phyloP scores from a whole-genome alignment of 192 early-diverging fungal species.

The Oehlia diaphana region DNA sequence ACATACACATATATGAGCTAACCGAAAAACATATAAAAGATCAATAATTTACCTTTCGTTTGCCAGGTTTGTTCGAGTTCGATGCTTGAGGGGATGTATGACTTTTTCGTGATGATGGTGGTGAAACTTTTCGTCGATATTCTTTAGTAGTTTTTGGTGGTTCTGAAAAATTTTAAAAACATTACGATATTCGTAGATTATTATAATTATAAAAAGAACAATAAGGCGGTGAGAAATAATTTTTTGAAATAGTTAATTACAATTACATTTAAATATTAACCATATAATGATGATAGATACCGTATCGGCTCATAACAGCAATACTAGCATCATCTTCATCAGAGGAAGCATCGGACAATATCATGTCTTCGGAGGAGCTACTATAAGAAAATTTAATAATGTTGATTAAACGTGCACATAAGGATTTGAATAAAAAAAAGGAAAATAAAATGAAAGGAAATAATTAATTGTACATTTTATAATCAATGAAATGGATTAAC shows the following conservation, averaged over 20 bases:
- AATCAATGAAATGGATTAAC: neutral
- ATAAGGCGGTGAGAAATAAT: neutral
- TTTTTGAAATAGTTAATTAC: no score
- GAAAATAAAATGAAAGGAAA: neutral
- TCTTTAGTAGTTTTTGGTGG: slow-evolving; percentile 2
- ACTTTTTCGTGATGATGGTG: slow-evolving; percentile 8
- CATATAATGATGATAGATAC: slow-evolving; percentile 12
- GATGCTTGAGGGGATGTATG: slow-evolving; percentile 8
- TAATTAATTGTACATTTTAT: neutral
- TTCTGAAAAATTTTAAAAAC: neutral
- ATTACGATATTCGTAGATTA: neutral
- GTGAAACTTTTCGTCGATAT: neutral
- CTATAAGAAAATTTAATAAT: neutral
- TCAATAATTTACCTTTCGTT: slow-evolving; percentile 19
- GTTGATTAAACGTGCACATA: no score
- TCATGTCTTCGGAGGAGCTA: slow-evolving; percentile 14
- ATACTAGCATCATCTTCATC: slow-evolving; percentile 18
- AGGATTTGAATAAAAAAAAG: neutral
- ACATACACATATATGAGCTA: neutral
- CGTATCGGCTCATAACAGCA: slow-evolving; percentile 3
- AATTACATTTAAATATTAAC: slow-evolving; percentile 1
- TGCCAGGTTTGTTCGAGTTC: neutral
- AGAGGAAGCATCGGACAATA: slow-evolving; percentile 20
- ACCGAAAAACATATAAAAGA: neutral
- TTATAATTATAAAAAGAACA: neutral